Evolutionary conservation across 176 grass and related monocot genomes (phyloP), one percentile per base, ranked within the genome.

Genomic region (Secale cereale): DNA sequence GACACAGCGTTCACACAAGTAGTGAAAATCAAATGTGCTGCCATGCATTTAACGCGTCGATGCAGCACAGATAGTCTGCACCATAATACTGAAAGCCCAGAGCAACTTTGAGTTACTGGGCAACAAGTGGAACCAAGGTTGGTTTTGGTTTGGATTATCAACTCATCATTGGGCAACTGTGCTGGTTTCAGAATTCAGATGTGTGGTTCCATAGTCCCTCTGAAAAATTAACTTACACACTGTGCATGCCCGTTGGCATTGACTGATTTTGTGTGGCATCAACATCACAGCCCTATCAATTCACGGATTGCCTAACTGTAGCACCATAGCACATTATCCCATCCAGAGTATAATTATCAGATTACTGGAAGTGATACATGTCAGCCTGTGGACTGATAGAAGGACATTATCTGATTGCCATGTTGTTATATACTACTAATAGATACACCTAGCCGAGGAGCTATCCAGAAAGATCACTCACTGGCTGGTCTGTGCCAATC

Each of bases 151-250:
- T 0, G 37, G 19, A 56, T 23, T 74, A 65, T 74, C 68, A 23
- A n/a, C n/a, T n/a, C n/a, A n/a, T n/a, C n/a, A n/a, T n/a, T n/a
- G n/a, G n/a, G n/a, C n/a, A n/a, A n/a, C n/a, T 64, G 12, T 74
- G 26, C 19, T 74, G 41, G 87, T 43, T 88, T 27, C 23, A 83
- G 81, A 54, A 32, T 88, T 27, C 23, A 83, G 81, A 54, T 57
- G 56, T 11, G 25, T 57, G 64, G 10, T 33, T 33, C 23, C n/a
- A 9, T 59, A 71, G 25, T 63, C 19, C 30, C n/a, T 50, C 22
- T 33, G 39, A 64, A 63, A 52, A 78, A 4, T 17, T 8, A 45
- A 9, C 61, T 50, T 65, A 30, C 68, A 74, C 0, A 11, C 27
- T 56, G 60, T 74, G 28, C 60, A 50, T 76, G 67, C 8, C 48